Conservation (phyloP, 345 rosid species). For the Bruguiera gymnorhiza region DNA sequence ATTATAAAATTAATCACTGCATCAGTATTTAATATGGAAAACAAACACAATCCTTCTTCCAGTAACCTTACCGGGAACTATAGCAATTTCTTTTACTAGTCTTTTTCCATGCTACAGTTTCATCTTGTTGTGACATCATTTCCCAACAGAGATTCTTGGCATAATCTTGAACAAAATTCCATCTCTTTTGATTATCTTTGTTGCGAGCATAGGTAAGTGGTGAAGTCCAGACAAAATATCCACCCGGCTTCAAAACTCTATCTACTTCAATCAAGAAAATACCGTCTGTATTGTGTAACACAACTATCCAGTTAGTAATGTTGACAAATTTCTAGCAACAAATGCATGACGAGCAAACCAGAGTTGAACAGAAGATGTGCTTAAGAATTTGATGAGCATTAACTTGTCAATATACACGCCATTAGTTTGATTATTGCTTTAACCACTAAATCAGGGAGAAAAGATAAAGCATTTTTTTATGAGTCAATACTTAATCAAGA, state of each 20-base stretch:
- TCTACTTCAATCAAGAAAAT: constrained; percentile 75
- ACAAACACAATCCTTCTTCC: background rate
- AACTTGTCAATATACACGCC: background rate
- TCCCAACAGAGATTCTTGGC: constrained; percentile 89
- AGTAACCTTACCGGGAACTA: constrained; percentile 57
- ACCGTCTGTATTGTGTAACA: constrained; percentile 53
- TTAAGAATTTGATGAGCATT: background rate
- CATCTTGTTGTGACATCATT: constrained; percentile 81
- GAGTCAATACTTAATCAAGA: background rate
- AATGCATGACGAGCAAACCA: background rate
- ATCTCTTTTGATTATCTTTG: constrained; percentile 62
- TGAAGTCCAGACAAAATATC: constrained; percentile 98
- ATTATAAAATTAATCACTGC: too few species aligned
- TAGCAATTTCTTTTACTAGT: constrained; percentile 70
- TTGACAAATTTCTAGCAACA: background rate
- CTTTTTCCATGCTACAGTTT: constrained; percentile 96
- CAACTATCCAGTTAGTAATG: background rate
- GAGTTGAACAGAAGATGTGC: background rate
- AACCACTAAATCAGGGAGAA: too few species aligned
- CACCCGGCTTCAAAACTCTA: constrained; percentile 94
- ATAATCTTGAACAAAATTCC: constrained; percentile 69
- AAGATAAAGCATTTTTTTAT: too few species aligned
- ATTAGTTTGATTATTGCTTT: too few species aligned
- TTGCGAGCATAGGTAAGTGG: constrained; percentile 77
- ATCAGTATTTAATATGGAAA: too few species aligned